Base-by-base conservation (phyloP, 192 early-diverging fungal species). In the Chytriomyces sp. region DNA sequence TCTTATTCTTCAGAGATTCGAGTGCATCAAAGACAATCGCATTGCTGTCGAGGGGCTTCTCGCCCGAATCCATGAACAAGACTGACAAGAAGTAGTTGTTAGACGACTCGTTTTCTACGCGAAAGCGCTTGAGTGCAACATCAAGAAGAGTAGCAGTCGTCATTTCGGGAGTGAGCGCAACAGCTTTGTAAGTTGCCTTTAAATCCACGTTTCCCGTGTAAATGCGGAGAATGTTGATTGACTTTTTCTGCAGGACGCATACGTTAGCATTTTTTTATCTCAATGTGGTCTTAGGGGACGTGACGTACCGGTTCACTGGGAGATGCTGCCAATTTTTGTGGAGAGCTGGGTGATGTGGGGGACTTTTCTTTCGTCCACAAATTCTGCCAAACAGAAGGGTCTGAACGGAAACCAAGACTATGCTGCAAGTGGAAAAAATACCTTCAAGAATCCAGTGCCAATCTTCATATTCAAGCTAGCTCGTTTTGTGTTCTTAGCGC, bases 121-220 rank as follows among this genome's bases (percentile, higher is more conserved):
- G 77, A 60, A 84, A 84, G 7, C 76, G 63, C 41, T 68, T 71
- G 6, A 84, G 59, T 6, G 79, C 72, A 4, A 64, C 66, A 22
- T 73, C 76, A 5, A 84, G 64, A 7, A 81, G 75, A 36, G 79
- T 68, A 8, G 36, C 31, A 1, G 74, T 74, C 4, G 74, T 81
- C 77, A 84, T 72, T 4, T 66, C 52, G n/a, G 80, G 69, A 5
- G 72, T 79, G 22, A 84, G 59, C 2, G 79, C 77, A 7, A 84
- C 82, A 0, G 77, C 69, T 73, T 84, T 84, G 63, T 79, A 84
- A 2, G 82, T 84, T 14, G 82, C 82, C 58, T 84, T 81, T 14
- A 84, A 56, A 73, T 84, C 82, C 4, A 81, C 79, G 65, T 84
- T 84, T 25, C 82, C 82, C 25, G 82, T 78, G 34, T 75, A 84